These are phyloP conservation scores for Tulasnella sp. DNA, from an alignment of 768 basidiomycete species.

Conservation along the genomic window DNA sequence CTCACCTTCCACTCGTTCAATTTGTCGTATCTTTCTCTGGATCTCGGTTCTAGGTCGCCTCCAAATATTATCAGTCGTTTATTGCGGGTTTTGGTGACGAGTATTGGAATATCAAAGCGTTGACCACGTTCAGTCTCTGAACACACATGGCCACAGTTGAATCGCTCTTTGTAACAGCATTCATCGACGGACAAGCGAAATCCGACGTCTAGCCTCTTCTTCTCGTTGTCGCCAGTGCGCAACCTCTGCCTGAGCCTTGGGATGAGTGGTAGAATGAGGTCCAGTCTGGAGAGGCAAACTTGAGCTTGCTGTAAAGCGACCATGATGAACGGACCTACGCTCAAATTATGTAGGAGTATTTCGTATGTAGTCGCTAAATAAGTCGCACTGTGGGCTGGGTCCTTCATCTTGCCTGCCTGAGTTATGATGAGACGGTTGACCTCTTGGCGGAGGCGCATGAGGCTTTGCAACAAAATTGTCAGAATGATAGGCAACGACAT, in stretches of 20 bases:
- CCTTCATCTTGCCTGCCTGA: conserved; percentile 58
- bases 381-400: conserved; percentile 49
- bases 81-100: not conserved
- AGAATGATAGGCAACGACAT: not conserved
- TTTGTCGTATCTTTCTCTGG: not conserved
- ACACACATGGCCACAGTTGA: not conserved
- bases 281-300: conserved; percentile 28
- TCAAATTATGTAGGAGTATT: conserved; percentile 59
- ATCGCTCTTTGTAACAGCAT: not conserved
- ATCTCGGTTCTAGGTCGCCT: not conserved
- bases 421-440: conserved; percentile 59
- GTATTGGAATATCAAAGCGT: not conserved
- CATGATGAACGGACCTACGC: conserved; percentile 37
- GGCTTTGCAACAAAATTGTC: conserved; percentile 33
- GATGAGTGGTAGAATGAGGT: conserved; percentile 49
- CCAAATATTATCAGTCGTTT: not conserved
- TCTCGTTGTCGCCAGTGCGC: conserved; percentile 79
- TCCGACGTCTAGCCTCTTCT: conserved; percentile 52
- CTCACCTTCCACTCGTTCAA: not conserved
- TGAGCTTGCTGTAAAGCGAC: not conserved
- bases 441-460: conserved; percentile 77
- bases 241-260: conserved; percentile 76
- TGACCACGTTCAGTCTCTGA: not conserved
- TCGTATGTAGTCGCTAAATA: conserved; percentile 68
- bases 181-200: conserved; percentile 16